Conservation (phyloP, 495 filamentous ascomycete genomes). For the Tetracladium marchalianum region DNA sequence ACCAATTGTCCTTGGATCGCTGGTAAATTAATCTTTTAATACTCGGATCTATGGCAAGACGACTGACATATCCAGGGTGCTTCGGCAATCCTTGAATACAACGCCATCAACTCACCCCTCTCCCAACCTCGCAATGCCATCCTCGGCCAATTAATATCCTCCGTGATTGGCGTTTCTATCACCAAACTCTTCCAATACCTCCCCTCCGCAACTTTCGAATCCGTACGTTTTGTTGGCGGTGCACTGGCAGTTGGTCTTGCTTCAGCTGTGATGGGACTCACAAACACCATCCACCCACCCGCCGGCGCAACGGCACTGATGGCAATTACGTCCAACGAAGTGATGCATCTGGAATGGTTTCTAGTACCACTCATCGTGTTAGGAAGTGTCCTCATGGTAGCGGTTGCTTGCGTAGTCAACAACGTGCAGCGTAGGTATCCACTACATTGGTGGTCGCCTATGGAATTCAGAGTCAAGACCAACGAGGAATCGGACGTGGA, state of each 20-base stretch:
- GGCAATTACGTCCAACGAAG: constrained; percentile 50
- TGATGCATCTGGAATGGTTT: constrained; percentile 60
- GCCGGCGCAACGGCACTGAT: constrained; percentile 81
- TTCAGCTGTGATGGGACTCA: constrained; percentile 63
- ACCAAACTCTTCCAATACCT: constrained; percentile 64
- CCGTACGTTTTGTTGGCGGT: constrained; percentile 55
- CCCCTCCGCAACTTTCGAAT: constrained; percentile 32
- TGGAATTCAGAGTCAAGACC: not conserved
- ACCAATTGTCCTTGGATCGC: constrained; percentile 42
- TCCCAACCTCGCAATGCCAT: constrained; percentile 74
- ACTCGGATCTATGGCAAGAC: not conserved
- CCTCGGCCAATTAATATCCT: constrained; percentile 59
- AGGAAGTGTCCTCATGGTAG: constrained; percentile 54
- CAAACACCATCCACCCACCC: constrained; percentile 75
- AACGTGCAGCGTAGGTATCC: constrained; percentile 72
- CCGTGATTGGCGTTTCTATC: constrained; percentile 54
- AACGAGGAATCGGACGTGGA: not conserved
- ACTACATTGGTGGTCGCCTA: constrained; percentile 62
- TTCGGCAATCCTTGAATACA: constrained; percentile 66
- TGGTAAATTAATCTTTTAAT: constrained; percentile 24
- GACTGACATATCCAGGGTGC: constrained; percentile 45
- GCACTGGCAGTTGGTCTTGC: constrained; percentile 61
- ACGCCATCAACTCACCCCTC: constrained; percentile 69
- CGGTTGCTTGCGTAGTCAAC: constrained; percentile 57
- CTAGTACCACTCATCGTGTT: constrained; percentile 59